These are phyloP conservation scores for Recurvomyces mirabilis DNA, from an alignment of 495 filamentous ascomycete genomes.

Conservation along the genomic window DNA sequence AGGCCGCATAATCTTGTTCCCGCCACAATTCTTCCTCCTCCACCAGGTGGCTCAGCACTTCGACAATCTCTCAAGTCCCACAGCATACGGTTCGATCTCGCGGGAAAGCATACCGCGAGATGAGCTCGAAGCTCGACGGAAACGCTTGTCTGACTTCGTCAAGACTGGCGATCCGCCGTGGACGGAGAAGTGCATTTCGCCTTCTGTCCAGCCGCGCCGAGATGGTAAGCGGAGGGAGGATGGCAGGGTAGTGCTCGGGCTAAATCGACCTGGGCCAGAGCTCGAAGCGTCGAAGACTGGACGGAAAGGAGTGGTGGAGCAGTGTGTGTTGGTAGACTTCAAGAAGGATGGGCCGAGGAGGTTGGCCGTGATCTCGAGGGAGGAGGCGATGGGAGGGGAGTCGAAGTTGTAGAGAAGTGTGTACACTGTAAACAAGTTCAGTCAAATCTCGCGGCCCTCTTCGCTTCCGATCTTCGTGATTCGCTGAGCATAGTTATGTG, in stretches of 20 bases:
- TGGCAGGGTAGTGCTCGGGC: slow-evolving; percentile 48
- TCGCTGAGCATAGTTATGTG: too few species aligned
- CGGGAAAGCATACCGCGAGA: slow-evolving; percentile 28
- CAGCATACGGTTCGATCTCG: slow-evolving; percentile 16
- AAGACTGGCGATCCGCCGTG: slow-evolving; percentile 48
- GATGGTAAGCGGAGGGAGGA: slow-evolving; percentile 40
- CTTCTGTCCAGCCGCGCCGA: slow-evolving; percentile 38
- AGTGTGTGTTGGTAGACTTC: slow-evolving; percentile 62
- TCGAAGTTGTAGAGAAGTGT: slow-evolving; percentile 14
- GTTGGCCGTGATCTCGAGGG: slow-evolving; percentile 28
- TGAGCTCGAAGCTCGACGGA: slow-evolving; percentile 44
- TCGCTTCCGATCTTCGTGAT: too few species aligned
- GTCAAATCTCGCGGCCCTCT: too few species aligned
- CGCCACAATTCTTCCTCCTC: slow-evolving; percentile 78
- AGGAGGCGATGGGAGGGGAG: slow-evolving; percentile 22
- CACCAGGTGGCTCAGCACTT: slow-evolving; percentile 53
- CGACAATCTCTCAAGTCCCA: slow-evolving; percentile 31
- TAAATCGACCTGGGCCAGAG: slow-evolving; percentile 65
- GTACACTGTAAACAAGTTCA: too few species aligned
- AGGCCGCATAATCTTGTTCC: slow-evolving; percentile 72
- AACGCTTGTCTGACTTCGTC: slow-evolving; percentile 48
- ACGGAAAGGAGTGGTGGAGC: slow-evolving; percentile 57
- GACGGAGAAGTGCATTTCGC: slow-evolving; percentile 69
- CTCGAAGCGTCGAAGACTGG: slow-evolving; percentile 40
- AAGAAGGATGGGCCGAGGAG: slow-evolving; percentile 31